Conservation (phyloP, 2,329 filamentous ascomycete species). For the Aspergillus sp. region DNA sequence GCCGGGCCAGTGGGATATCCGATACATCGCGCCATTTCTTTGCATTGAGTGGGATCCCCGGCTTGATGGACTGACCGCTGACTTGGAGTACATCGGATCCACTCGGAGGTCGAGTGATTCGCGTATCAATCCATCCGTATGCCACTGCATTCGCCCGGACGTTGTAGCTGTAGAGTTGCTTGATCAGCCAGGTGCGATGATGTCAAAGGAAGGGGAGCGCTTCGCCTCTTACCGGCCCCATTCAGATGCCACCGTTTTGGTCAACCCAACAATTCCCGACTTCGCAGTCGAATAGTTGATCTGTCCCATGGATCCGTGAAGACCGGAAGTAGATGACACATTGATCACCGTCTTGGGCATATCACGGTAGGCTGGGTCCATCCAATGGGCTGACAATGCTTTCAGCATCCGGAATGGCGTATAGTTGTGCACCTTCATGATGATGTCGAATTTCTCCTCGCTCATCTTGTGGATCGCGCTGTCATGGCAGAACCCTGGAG, state of each 20-base stretch:
- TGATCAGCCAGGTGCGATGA: too few species aligned
- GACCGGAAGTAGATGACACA: slow-evolving; percentile 52
- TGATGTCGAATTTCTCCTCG: not conserved
- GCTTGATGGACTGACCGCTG: not conserved
- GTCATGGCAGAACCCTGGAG: not conserved
- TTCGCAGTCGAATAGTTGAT: slow-evolving; percentile 55
- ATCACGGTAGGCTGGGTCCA: slow-evolving; percentile 28
- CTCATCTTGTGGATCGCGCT: not conserved
- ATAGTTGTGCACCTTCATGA: slow-evolving; percentile 44
- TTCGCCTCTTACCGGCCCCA: slow-evolving; percentile 40
- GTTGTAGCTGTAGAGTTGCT: not conserved
- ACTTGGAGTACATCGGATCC: not conserved
- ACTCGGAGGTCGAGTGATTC: slow-evolving; percentile 49
- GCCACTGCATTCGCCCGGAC: slow-evolving; percentile 75
- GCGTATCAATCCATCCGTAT: slow-evolving; percentile 72
- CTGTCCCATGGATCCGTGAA: slow-evolving; percentile 44
- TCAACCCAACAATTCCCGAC: slow-evolving; percentile 52
- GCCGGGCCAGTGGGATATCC: slow-evolving; percentile 71
- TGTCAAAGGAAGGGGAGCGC: not conserved
- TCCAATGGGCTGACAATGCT: slow-evolving; percentile 52
- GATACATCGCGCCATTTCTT: slow-evolving; percentile 24
- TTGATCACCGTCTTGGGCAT: slow-evolving; percentile 45
- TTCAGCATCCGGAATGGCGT: slow-evolving; percentile 54
- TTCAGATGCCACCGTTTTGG: slow-evolving; percentile 56
- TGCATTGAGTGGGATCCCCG: slow-evolving; percentile 10